These are phyloP conservation scores for Emmonsiellopsis sp. DNA, from an alignment of 2,329 filamentous ascomycete species.

Conservation along the genomic window DNA sequence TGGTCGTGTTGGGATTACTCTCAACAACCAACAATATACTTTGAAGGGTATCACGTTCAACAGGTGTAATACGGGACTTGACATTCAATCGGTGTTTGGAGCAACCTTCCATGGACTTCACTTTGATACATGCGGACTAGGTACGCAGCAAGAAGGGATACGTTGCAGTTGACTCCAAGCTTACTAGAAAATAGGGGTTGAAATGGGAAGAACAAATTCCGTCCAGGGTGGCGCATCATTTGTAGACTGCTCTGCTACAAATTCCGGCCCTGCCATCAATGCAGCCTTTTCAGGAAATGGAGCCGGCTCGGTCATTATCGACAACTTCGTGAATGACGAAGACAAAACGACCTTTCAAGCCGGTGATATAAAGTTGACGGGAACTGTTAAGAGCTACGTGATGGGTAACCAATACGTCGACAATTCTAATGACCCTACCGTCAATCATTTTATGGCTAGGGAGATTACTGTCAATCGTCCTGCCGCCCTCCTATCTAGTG, in stretches of 20 bases:
- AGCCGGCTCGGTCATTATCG: not conserved
- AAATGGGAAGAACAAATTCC: constrained; percentile 59
- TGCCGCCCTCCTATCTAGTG: constrained; percentile 50
- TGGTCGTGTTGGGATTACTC: constrained; percentile 65
- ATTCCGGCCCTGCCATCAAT: constrained; percentile 45
- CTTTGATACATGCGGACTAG: constrained; percentile 58
- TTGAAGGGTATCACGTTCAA: constrained; percentile 75
- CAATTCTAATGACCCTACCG: constrained; percentile 22
- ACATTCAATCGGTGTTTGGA: constrained; percentile 87
- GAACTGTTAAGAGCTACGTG: not conserved
- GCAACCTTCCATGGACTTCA: constrained; percentile 69
- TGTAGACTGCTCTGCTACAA: constrained; percentile 67
- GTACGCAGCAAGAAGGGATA: not conserved
- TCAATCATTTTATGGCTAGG: constrained; percentile 46
- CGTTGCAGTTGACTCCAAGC: too few relatives aligned
- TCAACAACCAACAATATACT: constrained; percentile 83
- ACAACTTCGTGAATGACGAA: not conserved
- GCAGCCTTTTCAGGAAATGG: constrained; percentile 56
- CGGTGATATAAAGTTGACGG: not conserved
- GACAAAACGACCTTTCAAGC: not conserved
- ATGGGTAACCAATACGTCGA: not conserved
- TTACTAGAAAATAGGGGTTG: constrained; percentile 48
- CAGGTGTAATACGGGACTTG: constrained; percentile 70
- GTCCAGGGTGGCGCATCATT: constrained; percentile 77
- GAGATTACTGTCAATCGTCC: constrained; percentile 54